Conservation (phyloP, 257 asterid species). For the Capsicum pubescens region DNA sequence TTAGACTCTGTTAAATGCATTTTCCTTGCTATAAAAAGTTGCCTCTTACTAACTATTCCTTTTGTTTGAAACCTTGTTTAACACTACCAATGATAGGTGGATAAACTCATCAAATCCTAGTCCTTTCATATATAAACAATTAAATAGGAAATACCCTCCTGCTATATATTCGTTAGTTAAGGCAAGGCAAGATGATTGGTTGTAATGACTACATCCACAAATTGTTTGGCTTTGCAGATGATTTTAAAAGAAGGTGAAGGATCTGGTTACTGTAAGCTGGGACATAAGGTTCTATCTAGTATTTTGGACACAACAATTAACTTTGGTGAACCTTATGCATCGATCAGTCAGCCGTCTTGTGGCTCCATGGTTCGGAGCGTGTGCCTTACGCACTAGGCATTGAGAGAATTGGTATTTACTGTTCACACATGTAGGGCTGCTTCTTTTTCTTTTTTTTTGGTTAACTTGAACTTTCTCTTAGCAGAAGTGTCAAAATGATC, state of each 20-base stretch:
- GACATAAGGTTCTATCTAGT: neutral
- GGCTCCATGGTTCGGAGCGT: neutral
- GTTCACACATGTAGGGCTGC: neutral
- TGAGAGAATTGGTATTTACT: neutral
- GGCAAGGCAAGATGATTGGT: neutral
- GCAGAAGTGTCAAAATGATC: neutral
- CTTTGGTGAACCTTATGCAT: neutral
- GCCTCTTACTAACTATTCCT: neutral
- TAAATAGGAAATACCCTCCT: constrained; percentile 11
- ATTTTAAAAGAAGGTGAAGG: neutral
- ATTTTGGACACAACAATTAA: neutral
- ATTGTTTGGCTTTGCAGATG: constrained; percentile 1
- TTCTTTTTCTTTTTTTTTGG: no score
- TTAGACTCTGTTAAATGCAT: neutral
- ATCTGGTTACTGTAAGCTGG: neutral
- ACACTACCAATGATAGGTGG: neutral
- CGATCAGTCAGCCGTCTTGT: neutral
- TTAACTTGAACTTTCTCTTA: neutral
- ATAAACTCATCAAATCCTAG: no score
- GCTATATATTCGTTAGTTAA: neutral
- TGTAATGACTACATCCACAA: neutral
- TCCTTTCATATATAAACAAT: neutral
- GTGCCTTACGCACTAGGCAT: neutral
- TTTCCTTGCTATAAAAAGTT: neutral
- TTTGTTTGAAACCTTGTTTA: neutral